Base-by-base conservation (phyloP, 139 green algal genomes). In the Desmodesmus armatus region DNA sequence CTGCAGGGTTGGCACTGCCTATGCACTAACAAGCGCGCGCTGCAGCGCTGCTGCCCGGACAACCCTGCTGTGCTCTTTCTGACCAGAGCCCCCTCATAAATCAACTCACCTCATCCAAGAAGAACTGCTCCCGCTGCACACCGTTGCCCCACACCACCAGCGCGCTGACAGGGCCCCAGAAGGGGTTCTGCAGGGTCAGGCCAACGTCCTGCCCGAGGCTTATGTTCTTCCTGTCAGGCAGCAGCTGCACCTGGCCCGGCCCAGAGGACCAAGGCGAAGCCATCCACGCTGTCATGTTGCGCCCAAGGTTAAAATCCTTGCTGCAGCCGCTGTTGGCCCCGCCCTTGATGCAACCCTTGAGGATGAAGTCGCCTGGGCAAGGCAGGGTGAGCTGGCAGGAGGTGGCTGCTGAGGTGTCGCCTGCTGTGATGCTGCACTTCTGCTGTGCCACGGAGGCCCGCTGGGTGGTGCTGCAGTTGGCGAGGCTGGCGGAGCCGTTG, bases 61-160 rank as follows among this genome's bases (percentile, higher is more conserved):
- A n/a, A n/a, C n/a, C n/a, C n/a, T n/a, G n/a, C n/a, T n/a, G n/a
- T n/a, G n/a, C n/a, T n/a, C n/a, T n/a, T n/a, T n/a, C n/a, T n/a
- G n/a, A n/a, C n/a, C n/a, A n/a, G n/a, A n/a, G n/a, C n/a, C n/a
- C n/a, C n/a, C n/a, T n/a, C n/a, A n/a, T n/a, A n/a, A n/a, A n/a
- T 27, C 0, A 29, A 78, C 72, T 19, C 62, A 76, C 65, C 49
- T 69, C 37, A 9, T 31, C 11, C 11, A 85, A 15, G 9, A 87
- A 15, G 2, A 40, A 67, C 3, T 33, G 29, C 27, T 49, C 55
- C 13, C 37, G 23, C 11, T 44, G 27, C 37, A 76, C 29, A 3
- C 29, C 21, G 35, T 88, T 89, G 70, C 88, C 88, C 88, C 88
- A 91, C 62, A 87, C 76, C 33, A 89, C 27, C 49, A 91, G 60